Conservation (phyloP, 345 rosid species). For the Excoecaria agallocha region DNA sequence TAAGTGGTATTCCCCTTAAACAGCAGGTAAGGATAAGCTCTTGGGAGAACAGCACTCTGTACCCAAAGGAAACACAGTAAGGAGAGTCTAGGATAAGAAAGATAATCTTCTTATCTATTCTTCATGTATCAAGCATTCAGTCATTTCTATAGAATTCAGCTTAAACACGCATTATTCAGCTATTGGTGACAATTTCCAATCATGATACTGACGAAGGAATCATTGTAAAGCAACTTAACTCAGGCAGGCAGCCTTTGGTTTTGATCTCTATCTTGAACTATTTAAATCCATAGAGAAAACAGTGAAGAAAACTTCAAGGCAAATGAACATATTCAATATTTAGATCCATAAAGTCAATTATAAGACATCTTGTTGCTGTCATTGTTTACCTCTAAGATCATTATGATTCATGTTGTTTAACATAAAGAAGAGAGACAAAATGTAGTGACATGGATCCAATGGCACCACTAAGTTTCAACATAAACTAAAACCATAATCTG, state of each 20-base stretch:
- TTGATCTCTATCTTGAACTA: not conserved
- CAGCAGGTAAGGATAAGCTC: constrained; percentile 37
- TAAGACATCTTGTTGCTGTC: not conserved
- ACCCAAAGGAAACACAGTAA: not conserved
- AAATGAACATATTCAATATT: not conserved
- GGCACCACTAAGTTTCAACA: not conserved
- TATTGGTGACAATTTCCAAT: too few species aligned
- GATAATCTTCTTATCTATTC: not conserved
- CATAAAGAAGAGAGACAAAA: not conserved
- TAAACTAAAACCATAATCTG: not conserved
- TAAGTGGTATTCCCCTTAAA: constrained; percentile 43
- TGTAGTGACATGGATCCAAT: not conserved
- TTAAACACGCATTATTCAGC: too few species aligned
- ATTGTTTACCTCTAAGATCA: not conserved
- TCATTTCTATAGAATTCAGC: too few species aligned
- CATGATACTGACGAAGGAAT: too few species aligned
- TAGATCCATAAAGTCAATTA: not conserved
- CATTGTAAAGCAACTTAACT: not conserved
- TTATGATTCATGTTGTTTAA: not conserved
- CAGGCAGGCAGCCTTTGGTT: not conserved
- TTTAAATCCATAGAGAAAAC: not conserved
- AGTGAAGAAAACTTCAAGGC: not conserved
- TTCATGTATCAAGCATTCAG: not conserved
- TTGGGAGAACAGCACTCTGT: constrained; percentile 45
- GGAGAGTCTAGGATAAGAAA: not conserved